These are phyloP conservation scores for Pythium aquatile DNA, from an alignment of 352 stramenopile species.

Conservation along the genomic window DNA sequence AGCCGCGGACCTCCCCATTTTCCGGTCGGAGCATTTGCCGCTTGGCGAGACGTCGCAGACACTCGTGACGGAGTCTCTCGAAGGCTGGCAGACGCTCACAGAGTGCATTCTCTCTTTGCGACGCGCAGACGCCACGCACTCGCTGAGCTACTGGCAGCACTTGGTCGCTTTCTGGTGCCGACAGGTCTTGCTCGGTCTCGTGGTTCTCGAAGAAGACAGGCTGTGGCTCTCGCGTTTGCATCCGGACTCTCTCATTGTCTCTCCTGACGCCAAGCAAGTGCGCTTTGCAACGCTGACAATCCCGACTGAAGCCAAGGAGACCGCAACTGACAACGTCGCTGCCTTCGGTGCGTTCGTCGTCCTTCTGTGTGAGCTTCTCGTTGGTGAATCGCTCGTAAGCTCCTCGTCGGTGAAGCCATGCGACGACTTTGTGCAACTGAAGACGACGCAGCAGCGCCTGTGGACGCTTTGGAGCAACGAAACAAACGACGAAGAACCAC, in stretches of 20 bases:
- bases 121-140: neutral
- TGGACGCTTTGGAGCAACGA: slow-evolving; percentile 9
- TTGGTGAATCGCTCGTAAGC: neutral
- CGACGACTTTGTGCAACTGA: neutral
- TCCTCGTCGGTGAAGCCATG: neutral
- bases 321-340: neutral
- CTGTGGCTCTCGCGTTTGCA: slow-evolving; percentile 22
- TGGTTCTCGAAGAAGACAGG: slow-evolving; percentile 32
- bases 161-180: slow-evolving; percentile 35
- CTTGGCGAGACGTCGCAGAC: neutral
- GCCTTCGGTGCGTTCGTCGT: slow-evolving; percentile 1
- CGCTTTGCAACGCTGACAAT: slow-evolving; percentile 27
- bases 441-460: neutral
- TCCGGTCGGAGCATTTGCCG: slow-evolving; percentile 9
- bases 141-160: slow-evolving; percentile 26
- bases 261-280: slow-evolving; percentile 27
- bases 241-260: slow-evolving; percentile 33
- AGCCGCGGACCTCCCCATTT: slow-evolving; percentile 1
- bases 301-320: neutral
- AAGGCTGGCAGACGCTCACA: slow-evolving; percentile 27
- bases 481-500: neutral
- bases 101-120: slow-evolving; percentile 27
- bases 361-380: neutral
- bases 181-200: slow-evolving; percentile 33
- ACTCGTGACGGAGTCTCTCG: slow-evolving; percentile 35